Evolutionary conservation across 2,329 filamentous ascomycete species (phyloP).

Genomic region (Zasmidium angulare): DNA sequence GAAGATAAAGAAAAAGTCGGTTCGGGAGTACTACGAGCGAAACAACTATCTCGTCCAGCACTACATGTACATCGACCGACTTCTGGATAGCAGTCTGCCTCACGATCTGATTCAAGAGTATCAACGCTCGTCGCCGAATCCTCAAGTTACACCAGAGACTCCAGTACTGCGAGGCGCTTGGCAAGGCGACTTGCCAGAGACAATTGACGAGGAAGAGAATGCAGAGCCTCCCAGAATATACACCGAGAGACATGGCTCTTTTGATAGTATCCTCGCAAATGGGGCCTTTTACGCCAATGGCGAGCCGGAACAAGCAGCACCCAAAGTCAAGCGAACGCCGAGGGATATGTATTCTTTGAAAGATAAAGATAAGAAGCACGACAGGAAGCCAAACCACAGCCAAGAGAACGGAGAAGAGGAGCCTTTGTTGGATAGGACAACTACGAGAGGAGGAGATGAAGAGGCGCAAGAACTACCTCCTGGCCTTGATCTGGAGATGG

Average conservation of each 20-base stretch:
- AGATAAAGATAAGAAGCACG: conserved; percentile 26
- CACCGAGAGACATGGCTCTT: conserved; percentile 22
- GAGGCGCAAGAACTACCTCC: conserved; percentile 57
- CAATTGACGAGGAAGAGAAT: conserved; percentile 68
- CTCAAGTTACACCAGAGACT: conserved; percentile 4
- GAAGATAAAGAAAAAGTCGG: conserved; percentile 67
- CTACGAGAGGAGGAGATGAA: conserved; percentile 11
- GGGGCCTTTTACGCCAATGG: conserved; percentile 25
- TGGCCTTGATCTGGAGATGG: conserved; percentile 59
- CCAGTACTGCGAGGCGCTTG: conserved; percentile 12
- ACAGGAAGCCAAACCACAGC: conserved; percentile 53
- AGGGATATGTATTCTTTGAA: conserved; percentile 78
- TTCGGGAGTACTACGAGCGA: conserved; percentile 83
- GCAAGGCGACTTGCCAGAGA: conserved; percentile 61
- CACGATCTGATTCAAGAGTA: conserved; percentile 92
- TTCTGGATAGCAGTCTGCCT: conserved; percentile 89
- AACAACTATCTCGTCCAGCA: conserved; percentile 87
- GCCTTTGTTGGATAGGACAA: conserved; percentile 29
- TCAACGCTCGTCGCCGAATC: conserved; percentile 52
- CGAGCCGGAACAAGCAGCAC: conserved; percentile 11
- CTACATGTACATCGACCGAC: conserved; percentile 87
- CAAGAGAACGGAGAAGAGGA: conserved; percentile 43
- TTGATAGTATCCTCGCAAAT: conserved; percentile 22
- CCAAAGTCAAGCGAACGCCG: conserved; percentile 72
- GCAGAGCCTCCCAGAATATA: conserved; percentile 16